Conservation (phyloP, 495 filamentous ascomycete species). For the Penicillium diatomitis region DNA sequence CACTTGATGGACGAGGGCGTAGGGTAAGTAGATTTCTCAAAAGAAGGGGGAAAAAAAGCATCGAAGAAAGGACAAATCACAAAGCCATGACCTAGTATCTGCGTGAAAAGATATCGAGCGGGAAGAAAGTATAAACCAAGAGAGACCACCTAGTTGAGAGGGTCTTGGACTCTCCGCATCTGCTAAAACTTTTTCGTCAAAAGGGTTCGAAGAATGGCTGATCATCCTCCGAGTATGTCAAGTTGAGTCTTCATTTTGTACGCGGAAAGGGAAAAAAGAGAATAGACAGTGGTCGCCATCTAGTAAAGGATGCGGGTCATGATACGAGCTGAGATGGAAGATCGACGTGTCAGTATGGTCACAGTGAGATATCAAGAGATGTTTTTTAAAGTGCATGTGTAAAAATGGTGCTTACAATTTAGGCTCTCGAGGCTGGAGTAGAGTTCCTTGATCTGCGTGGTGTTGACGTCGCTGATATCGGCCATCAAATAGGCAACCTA, state of each 20-base stretch:
- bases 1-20: no score
- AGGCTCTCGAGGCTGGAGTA: constrained; percentile 73
- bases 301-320: constrained; percentile 84
- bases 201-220: no score
- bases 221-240: constrained; percentile 4
- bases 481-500: constrained; percentile 95
- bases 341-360: constrained; percentile 3
- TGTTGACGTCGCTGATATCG: constrained; percentile 81
- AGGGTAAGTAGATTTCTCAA: no score
- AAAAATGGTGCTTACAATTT: constrained; percentile 53
- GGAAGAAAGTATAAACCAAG: background rate
- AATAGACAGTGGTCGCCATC: background rate
- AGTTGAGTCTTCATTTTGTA: constrained; percentile 8
- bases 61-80: no score
- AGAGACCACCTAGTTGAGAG: constrained; percentile 16
- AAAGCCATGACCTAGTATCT: background rate
- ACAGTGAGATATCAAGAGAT: background rate
- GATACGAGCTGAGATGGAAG: constrained; percentile 53
- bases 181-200: no score
- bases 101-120: background rate
- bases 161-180: constrained; percentile 1
- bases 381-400: background rate
- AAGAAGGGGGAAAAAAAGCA: no score
- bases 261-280: no score
- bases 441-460: constrained; percentile 73